These are phyloP conservation scores for Termitomyces sp. DNA, from an alignment of 768 basidiomycete genomes.

Conservation along the genomic window DNA sequence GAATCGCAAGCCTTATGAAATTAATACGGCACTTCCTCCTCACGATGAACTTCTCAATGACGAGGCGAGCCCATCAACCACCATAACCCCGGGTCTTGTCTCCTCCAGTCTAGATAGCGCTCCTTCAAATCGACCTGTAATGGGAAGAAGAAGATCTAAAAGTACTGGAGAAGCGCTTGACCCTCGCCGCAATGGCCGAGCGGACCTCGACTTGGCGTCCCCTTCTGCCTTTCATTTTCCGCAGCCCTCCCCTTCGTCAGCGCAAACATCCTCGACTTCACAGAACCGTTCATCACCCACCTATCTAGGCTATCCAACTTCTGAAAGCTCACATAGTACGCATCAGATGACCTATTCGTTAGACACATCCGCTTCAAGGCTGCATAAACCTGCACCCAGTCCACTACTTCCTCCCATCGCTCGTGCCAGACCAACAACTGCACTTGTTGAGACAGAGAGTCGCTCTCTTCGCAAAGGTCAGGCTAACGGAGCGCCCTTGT, in stretches of 20 bases:
- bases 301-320: slow-evolving; percentile 21
- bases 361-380: slow-evolving; percentile 34
- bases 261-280: slow-evolving; percentile 12
- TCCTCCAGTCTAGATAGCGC: slow-evolving; percentile 7
- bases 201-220: slow-evolving; percentile 26
- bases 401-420: slow-evolving; percentile 27
- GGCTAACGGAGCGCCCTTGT: slow-evolving; percentile 19
- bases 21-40: background rate
- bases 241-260: slow-evolving; percentile 16
- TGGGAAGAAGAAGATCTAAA: slow-evolving; percentile 37
- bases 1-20: slow-evolving; percentile 1
- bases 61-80: slow-evolving; percentile 11
- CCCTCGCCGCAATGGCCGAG: slow-evolving; percentile 6
- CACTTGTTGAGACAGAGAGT: slow-evolving; percentile 24
- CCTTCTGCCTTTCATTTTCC: slow-evolving; percentile 41
- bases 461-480: slow-evolving; percentile 8
- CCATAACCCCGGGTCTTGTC: slow-evolving; percentile 13
- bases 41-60: slow-evolving; percentile 1
- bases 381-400: slow-evolving; percentile 17
- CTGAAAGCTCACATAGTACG: slow-evolving; percentile 23
- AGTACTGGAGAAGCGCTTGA: slow-evolving; percentile 29
- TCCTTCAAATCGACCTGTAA: slow-evolving; percentile 5
- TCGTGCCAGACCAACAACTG: slow-evolving; percentile 38
- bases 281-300: slow-evolving; percentile 25
- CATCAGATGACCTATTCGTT: slow-evolving; percentile 57